A percentile compares a stretch with the other conserved stretches of the same genome.
These are phyloP conservation scores for Leishmania tropica DNA, from an alignment of 208 protist species.

Conservation along the genomic window DNA sequence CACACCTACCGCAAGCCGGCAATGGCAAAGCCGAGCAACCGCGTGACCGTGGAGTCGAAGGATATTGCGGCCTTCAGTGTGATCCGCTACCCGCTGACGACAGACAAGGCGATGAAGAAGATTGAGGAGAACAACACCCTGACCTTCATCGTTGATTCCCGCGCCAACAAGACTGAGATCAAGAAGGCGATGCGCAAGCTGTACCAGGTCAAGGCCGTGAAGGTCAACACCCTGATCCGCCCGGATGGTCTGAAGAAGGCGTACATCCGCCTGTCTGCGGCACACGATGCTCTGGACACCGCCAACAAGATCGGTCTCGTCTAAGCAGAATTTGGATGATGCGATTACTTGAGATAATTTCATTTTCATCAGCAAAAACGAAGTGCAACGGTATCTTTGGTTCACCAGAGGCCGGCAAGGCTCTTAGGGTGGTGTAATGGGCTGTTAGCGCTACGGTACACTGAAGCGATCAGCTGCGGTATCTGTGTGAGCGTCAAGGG, in stretches of 20 bases:
- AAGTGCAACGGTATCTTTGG: not conserved
- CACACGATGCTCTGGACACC: slow-evolving; percentile 98
- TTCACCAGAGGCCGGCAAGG: not conserved
- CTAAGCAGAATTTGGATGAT: slow-evolving; percentile 43
- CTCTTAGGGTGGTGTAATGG: not conserved
- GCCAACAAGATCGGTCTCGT: slow-evolving; percentile 98
- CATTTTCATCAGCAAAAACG: slow-evolving; percentile 1
- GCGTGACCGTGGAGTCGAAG: slow-evolving; percentile 78
- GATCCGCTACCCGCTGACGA: slow-evolving; percentile 98
- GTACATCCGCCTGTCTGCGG: slow-evolving; percentile 96
- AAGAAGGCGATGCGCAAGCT: slow-evolving; percentile 98
- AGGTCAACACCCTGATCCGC: slow-evolving; percentile 99
- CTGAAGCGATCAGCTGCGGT: not conserved
- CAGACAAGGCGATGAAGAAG: slow-evolving; percentile 99
- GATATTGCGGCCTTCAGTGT: slow-evolving; percentile 91
- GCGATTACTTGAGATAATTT: slow-evolving; percentile 14
- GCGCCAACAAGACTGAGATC: slow-evolving; percentile 98
- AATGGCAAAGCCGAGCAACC: slow-evolving; percentile 92
- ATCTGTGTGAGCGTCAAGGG: not conserved
- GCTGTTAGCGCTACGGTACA: not conserved
- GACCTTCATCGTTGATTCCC: slow-evolving; percentile 98
- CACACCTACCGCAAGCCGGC: slow-evolving; percentile 94
- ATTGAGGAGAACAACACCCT: slow-evolving; percentile 99
- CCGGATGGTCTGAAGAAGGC: slow-evolving; percentile 99
- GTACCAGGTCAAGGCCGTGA: slow-evolving; percentile 97